Evolutionary conservation across 495 filamentous ascomycete genomes (phyloP), one percentile per base, ranked within the genome.

Genomic region (Trichocladium uniseriatum): DNA sequence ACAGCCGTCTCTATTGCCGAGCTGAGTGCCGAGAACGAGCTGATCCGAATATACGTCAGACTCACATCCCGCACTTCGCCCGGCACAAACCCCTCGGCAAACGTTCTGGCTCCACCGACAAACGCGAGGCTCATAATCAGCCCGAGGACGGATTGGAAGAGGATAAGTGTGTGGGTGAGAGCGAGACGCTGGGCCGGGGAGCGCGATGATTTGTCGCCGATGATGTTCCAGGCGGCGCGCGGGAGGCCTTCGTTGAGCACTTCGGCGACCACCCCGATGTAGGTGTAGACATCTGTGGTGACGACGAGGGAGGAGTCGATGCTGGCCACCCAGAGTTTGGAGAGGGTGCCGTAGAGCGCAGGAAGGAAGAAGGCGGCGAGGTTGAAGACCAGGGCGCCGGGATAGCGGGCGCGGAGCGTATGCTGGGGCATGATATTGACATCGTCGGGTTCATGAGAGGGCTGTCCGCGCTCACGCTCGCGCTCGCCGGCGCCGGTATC

Each of bases 171-270:
- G 49, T 85, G 73, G 0, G 83, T 67, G 8, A 89, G 74, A 5
- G 67, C 60, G 19, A 87, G 59, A 0, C 84, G 75, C 7, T 76
- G 69, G 6, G 62, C 27, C 2, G 73, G 52, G 1, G 68, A 69
- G 10, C 82, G 75, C 2, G 77, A 77, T 6, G 73, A 60, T 42
- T 75, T 75, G 65, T 88, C 81, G 9, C 79, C 84, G 53, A 88
- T 87, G 48, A 83, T 70, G 14, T 81, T 64, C 79, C 80, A 88
- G 6, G 83, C 74, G 0, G 81, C 75, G 19, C 83, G 70, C 0
- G 84, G 84, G 6, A 88, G 77, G 13, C 83, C 82, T 56, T 89
- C 83, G 62, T 88, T 88, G 36, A 88, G 64, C 1, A 86, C 82
- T 54, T 88, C 77, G 0, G 73, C 77, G 14, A 86, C 70, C 15